Evolutionary conservation across 768 basidiomycete genomes (phyloP).

Genomic region (Podaxis sp.): DNA sequence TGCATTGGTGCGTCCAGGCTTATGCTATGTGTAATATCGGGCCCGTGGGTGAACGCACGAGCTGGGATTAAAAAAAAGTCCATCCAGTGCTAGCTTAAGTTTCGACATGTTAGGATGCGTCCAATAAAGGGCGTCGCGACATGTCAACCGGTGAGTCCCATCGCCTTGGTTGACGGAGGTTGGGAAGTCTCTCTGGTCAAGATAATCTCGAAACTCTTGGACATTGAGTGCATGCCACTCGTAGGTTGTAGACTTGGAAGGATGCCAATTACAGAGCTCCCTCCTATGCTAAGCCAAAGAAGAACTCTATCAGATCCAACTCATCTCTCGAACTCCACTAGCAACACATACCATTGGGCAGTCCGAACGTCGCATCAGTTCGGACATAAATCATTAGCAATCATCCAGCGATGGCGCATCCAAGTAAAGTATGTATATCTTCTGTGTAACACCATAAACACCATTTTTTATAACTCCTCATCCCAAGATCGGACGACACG

Average conservation of each 20-base stretch:
- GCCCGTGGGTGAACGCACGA: no score
- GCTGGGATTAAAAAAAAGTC: no score
- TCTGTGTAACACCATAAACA: neutral
- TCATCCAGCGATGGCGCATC: neutral
- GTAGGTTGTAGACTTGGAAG: neutral
- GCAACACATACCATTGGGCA: neutral
- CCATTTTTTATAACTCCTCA: neutral
- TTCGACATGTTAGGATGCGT: no score
- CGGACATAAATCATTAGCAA: neutral
- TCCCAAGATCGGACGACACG: neutral
- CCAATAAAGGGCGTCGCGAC: no score
- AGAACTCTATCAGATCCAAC: neutral
- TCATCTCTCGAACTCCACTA: neutral
- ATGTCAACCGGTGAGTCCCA: no score
- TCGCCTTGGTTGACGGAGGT: no score
- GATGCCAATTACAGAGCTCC: neutral
- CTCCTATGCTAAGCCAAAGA: neutral
- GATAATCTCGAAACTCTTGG: neutral
- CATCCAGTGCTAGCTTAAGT: no score
- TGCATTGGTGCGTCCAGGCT: no score
- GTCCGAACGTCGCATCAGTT: neutral
- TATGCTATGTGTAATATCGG: no score
- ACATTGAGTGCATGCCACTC: neutral
- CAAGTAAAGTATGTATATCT: neutral
- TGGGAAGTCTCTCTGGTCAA: no score